A percentile compares a stretch with the other conserved stretches of the same genome.
phyloP scores from a whole-genome alignment of 208 protist genomes.

The Acanthamoeba divionensis region DNA sequence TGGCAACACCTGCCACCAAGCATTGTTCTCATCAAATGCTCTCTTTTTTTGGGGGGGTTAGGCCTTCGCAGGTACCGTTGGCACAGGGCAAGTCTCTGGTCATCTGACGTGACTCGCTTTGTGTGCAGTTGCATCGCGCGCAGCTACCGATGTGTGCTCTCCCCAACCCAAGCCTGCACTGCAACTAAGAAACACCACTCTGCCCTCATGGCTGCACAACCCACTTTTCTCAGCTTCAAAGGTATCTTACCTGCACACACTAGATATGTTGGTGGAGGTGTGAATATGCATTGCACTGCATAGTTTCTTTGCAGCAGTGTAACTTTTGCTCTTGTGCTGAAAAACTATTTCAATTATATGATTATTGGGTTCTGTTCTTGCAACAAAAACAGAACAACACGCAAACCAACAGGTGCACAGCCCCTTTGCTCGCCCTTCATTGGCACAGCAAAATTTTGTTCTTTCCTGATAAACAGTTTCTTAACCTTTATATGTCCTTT shows the following conservation, averaged over 20 bases:
- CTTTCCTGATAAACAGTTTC: background rate
- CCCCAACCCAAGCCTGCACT: no score
- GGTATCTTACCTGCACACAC: background rate
- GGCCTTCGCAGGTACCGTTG: background rate
- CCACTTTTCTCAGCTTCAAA: background rate
- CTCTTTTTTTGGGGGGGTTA: background rate
- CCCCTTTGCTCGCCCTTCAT: no score
- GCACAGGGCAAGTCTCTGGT: slow-evolving; percentile 16
- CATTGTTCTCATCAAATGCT: background rate
- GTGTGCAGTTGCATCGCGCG: background rate
- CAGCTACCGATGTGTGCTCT: slow-evolving; percentile 5
- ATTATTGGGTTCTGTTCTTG: no score
- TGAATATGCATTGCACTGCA: background rate
- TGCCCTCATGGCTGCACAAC: background rate
- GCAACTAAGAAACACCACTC: background rate
- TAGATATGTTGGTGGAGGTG: background rate
- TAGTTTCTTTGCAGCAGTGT: background rate
- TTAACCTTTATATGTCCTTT: background rate
- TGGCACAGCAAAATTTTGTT: background rate
- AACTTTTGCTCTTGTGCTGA: background rate
- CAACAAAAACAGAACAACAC: no score
- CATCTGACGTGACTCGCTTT: slow-evolving; percentile 20
- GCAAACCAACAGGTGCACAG: no score
- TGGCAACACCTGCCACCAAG: background rate
- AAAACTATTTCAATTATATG: no score